Conservation (phyloP, 2,329 filamentous ascomycete genomes). For the Fusarium continuum region DNA sequence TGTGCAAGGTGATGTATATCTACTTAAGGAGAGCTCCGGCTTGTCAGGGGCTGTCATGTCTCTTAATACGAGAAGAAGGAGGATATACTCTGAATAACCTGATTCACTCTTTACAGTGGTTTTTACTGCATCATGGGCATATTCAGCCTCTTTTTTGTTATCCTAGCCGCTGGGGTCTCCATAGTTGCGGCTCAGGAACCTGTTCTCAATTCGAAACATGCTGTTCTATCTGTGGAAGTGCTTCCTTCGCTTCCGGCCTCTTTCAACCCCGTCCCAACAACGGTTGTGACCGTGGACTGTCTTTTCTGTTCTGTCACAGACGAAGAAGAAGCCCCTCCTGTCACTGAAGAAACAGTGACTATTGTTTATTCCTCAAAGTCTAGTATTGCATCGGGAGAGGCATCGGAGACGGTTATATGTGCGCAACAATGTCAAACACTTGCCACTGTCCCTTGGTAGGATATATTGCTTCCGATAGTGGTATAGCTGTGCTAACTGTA, state of each 20-base stretch:
- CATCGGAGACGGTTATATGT: slow-evolving; percentile 33
- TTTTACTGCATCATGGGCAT: slow-evolving; percentile 34
- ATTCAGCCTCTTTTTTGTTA: slow-evolving; percentile 14
- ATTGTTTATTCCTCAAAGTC: not conserved
- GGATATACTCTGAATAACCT: slow-evolving; percentile 7
- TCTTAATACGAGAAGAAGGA: slow-evolving; percentile 11
- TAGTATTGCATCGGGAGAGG: not conserved
- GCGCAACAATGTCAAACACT: slow-evolving; percentile 36
- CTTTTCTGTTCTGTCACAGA: slow-evolving; percentile 25
- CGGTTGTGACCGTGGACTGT: slow-evolving; percentile 28
- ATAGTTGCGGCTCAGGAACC: slow-evolving; percentile 1
- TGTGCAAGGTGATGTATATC: slow-evolving; percentile 16
- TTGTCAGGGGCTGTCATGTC: not conserved
- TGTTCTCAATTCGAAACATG: slow-evolving; percentile 5
- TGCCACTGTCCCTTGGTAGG: slow-evolving; percentile 34
- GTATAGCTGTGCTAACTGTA: not conserved
- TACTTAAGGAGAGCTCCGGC: slow-evolving; percentile 25
- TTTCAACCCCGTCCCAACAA: slow-evolving; percentile 6
- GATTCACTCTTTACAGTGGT: slow-evolving; percentile 29
- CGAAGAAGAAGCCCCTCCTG: not conserved
- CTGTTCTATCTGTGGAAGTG: slow-evolving; percentile 13
- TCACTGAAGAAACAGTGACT: not conserved
- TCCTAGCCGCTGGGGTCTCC: slow-evolving; percentile 20
- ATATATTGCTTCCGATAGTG: not conserved
- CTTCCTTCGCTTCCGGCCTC: slow-evolving; percentile 10